These are phyloP conservation scores for Raddia guianensis DNA, from an alignment of 176 grass and related monocot species.

Conservation along the genomic window DNA sequence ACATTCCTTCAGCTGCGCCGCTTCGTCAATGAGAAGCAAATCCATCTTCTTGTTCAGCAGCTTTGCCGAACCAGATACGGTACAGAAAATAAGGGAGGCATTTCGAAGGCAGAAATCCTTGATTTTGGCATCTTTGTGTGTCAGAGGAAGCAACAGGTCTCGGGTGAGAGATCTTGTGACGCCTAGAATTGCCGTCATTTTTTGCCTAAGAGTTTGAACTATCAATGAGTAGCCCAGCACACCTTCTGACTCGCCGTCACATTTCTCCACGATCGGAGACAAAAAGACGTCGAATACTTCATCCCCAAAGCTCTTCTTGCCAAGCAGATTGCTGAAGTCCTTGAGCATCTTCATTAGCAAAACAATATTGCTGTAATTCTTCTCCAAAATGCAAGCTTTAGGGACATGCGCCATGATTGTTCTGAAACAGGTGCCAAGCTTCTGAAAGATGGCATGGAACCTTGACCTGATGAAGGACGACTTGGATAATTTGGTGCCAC, in stretches of 20 bases:
- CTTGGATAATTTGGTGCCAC: background rate
- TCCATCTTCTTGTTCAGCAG: conserved; percentile 37
- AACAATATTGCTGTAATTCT: conserved; percentile 39
- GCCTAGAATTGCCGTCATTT: conserved; percentile 10
- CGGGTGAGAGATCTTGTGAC: conserved; percentile 5
- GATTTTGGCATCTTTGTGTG: background rate
- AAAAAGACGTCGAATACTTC: background rate
- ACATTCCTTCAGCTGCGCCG: conserved; percentile 72
- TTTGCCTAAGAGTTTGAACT: background rate
- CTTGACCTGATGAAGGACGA: conserved; percentile 46
- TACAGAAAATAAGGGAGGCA: conserved; percentile 61
- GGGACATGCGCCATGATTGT: conserved; percentile 47
- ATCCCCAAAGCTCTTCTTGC: background rate
- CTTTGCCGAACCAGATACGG: conserved; percentile 58
- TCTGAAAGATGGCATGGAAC: conserved; percentile 28
- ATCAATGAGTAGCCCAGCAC: background rate
- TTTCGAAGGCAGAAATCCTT: conserved; percentile 42
- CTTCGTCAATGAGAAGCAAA: conserved; percentile 74
- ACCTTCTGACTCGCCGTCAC: background rate
- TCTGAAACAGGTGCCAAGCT: conserved; percentile 33
- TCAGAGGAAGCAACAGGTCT: conserved; percentile 45
- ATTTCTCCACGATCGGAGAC: background rate
- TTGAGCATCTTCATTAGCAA: conserved; percentile 37
- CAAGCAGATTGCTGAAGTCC: conserved; percentile 41
- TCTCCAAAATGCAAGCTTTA: conserved; percentile 28